Base-by-base conservation (phyloP, 2,329 filamentous ascomycete species). In the Colletotrichum brevisporum region DNA sequence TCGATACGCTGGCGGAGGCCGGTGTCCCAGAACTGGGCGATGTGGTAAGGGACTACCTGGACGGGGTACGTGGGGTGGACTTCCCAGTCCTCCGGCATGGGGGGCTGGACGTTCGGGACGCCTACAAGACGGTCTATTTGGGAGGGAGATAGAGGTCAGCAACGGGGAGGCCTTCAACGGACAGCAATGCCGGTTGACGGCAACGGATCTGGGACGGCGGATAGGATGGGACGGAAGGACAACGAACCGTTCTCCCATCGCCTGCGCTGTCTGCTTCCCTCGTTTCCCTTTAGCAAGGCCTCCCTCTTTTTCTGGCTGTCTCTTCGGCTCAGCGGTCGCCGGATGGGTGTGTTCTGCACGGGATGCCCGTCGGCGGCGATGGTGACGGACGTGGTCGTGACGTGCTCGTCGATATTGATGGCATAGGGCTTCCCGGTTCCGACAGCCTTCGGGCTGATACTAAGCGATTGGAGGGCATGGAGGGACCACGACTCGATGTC, bases 191-290 rank as follows among this genome's bases (percentile, higher is more conserved):
- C 27, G 27, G 27, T 9, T 8, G 43, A 15, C 43, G n/a, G 16
- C 41, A 16, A 12, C 41, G 16, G 0, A 1, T 26, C 15, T 16
- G 2, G 43, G 16, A 16, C 21, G 27, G 18, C 5, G 2, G 3
- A 15, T 10, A n/a, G 18, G 12, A 10, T 16, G 16, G 18, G 31
- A 45, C 8, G 5, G 45, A 4, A 12, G 47, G 47, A 36, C 9
- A 24, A 26, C 12, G 24, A 10, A 97, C 94, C 93, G 80, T 98
- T 99, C 84, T 99, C 96, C 94, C 95, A 98, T 64, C 95, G 88
- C 75, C 95, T 91, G 57, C 95, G 87, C 75, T 95, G 91, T 43
- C 95, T 89, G 75, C 90, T 95, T 41, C 95, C 95, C 80, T 98
- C 94, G 74, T 97, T 97, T 65, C 95, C 95, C 83, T 94, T 97